Evolutionary conservation across 164 flowering plant species (phyloP).

Genomic region (Platanus orientalis): DNA sequence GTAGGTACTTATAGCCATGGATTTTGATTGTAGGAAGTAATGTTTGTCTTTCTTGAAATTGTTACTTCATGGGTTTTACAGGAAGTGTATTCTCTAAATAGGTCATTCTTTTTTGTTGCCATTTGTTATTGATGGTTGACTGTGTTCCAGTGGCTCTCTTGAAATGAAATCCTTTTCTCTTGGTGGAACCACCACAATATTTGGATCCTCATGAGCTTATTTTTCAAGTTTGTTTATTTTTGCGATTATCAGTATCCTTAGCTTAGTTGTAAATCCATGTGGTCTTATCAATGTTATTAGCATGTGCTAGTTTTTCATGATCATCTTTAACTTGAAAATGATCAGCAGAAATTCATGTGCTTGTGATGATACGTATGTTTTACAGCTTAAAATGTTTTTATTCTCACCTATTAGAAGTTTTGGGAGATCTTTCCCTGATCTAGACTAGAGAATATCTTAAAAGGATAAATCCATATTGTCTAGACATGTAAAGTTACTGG

Average conservation of each 20-base stretch:
- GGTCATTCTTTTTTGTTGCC: neutral
- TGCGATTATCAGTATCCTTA: constrained; percentile 78
- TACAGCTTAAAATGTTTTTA: neutral
- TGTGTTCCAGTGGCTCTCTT: constrained; percentile 58
- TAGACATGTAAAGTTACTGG: no score
- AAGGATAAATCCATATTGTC: constrained; percentile 71
- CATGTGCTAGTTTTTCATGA: neutral
- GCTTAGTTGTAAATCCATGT: no score
- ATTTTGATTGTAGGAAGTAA: neutral
- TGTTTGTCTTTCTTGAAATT: neutral
- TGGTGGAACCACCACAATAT: constrained; percentile 57
- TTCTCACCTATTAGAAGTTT: neutral
- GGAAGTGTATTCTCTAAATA: constrained; percentile 3
- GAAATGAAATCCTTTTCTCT: constrained; percentile 58
- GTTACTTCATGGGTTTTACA: constrained; percentile 2
- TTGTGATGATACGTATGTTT: neutral
- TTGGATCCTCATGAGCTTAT: constrained; percentile 68
- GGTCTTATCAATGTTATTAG: neutral
- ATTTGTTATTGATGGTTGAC: constrained; percentile 1
- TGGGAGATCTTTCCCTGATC: constrained; percentile 31
- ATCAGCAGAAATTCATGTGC: neutral
- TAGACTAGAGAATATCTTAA: constrained; percentile 65
- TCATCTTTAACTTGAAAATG: neutral
- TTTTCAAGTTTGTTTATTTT: constrained; percentile 87
- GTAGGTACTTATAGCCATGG: no score